Conservation (phyloP, 805 yeast species). For the Spathaspora passalidarum region DNA sequence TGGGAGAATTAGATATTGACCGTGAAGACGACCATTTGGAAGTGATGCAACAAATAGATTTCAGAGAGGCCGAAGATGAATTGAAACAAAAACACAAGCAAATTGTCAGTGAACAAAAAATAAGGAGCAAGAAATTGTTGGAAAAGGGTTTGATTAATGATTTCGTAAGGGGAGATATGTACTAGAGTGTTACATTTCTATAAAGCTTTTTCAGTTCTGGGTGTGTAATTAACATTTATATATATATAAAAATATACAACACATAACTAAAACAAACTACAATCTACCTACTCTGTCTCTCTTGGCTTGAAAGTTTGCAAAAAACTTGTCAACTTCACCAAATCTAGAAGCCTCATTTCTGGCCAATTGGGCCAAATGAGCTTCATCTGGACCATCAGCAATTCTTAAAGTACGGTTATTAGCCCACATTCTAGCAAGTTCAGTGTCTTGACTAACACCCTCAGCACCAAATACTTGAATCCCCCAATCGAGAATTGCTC, state of each 20-base stretch:
- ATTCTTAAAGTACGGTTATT: slow-evolving; percentile 53
- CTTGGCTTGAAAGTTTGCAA: slow-evolving; percentile 20
- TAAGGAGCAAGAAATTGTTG: slow-evolving; percentile 47
- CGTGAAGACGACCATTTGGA: slow-evolving; percentile 70
- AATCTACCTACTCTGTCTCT: slow-evolving; percentile 22
- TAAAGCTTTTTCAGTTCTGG: background rate
- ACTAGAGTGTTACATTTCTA: slow-evolving; percentile 22
- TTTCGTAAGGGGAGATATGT: slow-evolving; percentile 53
- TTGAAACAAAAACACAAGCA: slow-evolving; percentile 26
- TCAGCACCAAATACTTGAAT: slow-evolving; percentile 65
- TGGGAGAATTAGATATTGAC: slow-evolving; percentile 92
- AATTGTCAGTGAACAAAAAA: slow-evolving; percentile 40
- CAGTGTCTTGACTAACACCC: slow-evolving; percentile 61
- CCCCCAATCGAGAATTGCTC: slow-evolving; percentile 56
- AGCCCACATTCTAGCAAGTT: slow-evolving; percentile 52
- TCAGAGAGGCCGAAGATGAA: slow-evolving; percentile 54
- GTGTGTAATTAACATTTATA: slow-evolving; percentile 1
- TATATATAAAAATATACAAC: slow-evolving; percentile 1
- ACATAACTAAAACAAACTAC: slow-evolving; percentile 9
- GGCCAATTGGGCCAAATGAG: slow-evolving; percentile 57
- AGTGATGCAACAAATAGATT: slow-evolving; percentile 55
- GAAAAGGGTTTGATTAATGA: slow-evolving; percentile 57
- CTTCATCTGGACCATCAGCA: slow-evolving; percentile 73
- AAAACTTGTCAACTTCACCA: slow-evolving; percentile 32
- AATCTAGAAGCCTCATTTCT: slow-evolving; percentile 42